Percentiles rank a stretch among this genome's conserved stretches.
Evolutionary conservation across 495 filamentous ascomycete genomes (phyloP).

Genomic region (Podospora australis): DNA sequence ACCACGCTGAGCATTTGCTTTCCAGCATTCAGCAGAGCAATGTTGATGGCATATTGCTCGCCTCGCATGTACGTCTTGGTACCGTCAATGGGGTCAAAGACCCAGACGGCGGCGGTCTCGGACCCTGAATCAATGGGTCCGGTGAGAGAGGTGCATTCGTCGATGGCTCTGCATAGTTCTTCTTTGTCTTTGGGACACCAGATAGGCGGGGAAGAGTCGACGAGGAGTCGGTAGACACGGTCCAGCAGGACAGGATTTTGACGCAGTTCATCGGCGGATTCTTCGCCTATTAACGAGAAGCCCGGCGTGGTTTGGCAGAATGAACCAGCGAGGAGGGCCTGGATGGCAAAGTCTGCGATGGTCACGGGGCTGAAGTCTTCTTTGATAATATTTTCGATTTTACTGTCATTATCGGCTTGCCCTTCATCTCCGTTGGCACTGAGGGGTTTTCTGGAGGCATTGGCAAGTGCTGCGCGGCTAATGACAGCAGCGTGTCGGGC

Average conservation of each 20-base stretch:
- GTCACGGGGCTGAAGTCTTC: conserved; percentile 57
- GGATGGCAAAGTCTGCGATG: conserved; percentile 62
- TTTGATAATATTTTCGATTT: conserved; percentile 33
- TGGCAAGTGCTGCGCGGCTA: neutral
- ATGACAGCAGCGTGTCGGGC: neutral
- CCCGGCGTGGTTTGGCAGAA: conserved; percentile 48
- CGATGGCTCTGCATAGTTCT: conserved; percentile 29
- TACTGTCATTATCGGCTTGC: neutral
- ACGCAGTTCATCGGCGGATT: conserved; percentile 50
- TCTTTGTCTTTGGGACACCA: conserved; percentile 14
- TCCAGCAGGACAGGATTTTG: conserved; percentile 41
- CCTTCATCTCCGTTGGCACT: no score
- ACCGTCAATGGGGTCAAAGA: conserved; percentile 68
- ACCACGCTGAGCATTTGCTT: conserved; percentile 39
- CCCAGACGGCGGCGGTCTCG: conserved; percentile 45
- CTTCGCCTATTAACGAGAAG: conserved; percentile 57
- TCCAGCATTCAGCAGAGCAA: conserved; percentile 34
- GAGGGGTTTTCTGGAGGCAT: no score
- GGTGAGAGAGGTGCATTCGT: conserved; percentile 57
- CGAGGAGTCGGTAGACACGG: conserved; percentile 45
- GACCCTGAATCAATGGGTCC: conserved; percentile 23
- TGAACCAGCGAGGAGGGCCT: conserved; percentile 54
- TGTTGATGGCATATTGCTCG: conserved; percentile 53
- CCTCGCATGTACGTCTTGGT: conserved; percentile 59
- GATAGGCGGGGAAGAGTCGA: no score